Evolutionary conservation across 371 early-diverging fungal genomes (phyloP).

Genomic region (Mortierella sp.): DNA sequence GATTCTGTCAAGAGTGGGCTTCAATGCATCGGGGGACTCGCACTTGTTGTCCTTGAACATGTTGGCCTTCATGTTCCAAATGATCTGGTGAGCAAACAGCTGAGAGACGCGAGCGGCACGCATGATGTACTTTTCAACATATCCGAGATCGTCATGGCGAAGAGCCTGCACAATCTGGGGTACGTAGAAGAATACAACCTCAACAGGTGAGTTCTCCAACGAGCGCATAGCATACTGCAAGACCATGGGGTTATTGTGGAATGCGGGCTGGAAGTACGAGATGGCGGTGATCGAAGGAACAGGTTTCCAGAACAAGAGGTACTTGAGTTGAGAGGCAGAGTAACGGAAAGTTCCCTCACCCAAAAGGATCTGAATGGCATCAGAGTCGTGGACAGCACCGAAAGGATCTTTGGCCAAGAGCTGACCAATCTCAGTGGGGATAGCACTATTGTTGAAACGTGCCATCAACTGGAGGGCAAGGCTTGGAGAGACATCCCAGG

Average conservation of each 20-base stretch:
- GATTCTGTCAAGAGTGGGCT: constrained; percentile 90
- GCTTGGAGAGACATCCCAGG: constrained; percentile 85
- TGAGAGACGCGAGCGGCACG: constrained; percentile 93
- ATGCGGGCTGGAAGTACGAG: constrained; percentile 80
- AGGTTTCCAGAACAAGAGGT: constrained; percentile 91
- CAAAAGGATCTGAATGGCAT: constrained; percentile 79
- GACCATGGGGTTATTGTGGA: constrained; percentile 84
- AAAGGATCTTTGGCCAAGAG: constrained; percentile 75
- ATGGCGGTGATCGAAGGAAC: constrained; percentile 95
- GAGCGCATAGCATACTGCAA: constrained; percentile 95
- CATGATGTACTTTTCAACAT: constrained; percentile 93
- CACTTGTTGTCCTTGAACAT: constrained; percentile 90
- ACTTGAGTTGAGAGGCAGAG: constrained; percentile 60
- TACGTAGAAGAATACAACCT: constrained; percentile 97
- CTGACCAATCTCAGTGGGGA: constrained; percentile 77
- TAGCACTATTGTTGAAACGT: constrained; percentile 78
- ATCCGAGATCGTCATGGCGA: constrained; percentile 89
- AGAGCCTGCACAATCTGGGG: constrained; percentile 99
- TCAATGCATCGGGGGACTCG: constrained; percentile 78
- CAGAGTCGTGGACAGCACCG: constrained; percentile 79
- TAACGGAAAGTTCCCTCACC: constrained; percentile 60
- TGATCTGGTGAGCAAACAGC: constrained; percentile 98
- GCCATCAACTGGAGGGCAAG: constrained; percentile 83
- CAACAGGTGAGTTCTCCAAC: constrained; percentile 90
- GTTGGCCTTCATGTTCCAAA: constrained; percentile 99